Evolutionary conservation across 2,329 filamentous ascomycete species (phyloP).

Genomic region (Verticillium zaregamsianum): DNA sequence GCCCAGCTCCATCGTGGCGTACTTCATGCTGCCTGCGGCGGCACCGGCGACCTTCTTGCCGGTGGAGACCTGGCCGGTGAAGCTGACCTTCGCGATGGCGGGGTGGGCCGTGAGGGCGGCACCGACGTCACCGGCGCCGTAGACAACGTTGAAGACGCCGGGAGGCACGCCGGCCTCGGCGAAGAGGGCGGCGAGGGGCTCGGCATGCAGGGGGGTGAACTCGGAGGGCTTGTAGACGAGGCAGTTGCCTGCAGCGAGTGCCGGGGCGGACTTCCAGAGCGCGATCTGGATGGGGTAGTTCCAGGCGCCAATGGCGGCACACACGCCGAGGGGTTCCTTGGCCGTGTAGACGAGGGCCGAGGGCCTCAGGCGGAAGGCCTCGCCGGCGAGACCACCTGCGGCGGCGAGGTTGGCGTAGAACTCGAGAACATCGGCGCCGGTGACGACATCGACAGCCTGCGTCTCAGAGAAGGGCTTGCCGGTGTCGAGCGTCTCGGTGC

Average conservation of each 20-base stretch:
- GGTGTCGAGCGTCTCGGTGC: conserved; percentile 77
- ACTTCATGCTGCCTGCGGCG: conserved; percentile 78
- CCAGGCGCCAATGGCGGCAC: conserved; percentile 84
- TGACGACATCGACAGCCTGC: conserved; percentile 75
- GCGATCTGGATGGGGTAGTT: conserved; percentile 92
- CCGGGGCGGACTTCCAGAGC: conserved; percentile 84
- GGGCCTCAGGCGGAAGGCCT: conserved; percentile 68
- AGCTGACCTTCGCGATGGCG: conserved; percentile 77
- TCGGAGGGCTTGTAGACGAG: conserved; percentile 92
- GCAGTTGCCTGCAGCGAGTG: conserved; percentile 79
- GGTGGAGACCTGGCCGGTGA: conserved; percentile 82
- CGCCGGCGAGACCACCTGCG: conserved; percentile 75
- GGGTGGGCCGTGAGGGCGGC: conserved; percentile 70
- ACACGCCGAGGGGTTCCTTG: conserved; percentile 79
- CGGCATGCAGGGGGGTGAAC: conserved; percentile 78
- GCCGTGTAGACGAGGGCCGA: conserved; percentile 80
- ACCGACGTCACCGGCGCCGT: conserved; percentile 75
- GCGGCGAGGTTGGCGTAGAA: conserved; percentile 81
- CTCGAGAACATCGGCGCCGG: conserved; percentile 80
- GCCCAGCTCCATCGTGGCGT: conserved; percentile 87
- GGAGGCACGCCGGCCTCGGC: conserved; percentile 73
- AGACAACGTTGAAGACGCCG: conserved; percentile 84
- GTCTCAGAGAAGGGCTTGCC: conserved; percentile 86
- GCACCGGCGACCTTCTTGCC: conserved; percentile 75
- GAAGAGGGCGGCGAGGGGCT: conserved; percentile 72